Evolutionary conservation across 805 yeast species (phyloP).

Genomic region (Candida manassasensis): DNA sequence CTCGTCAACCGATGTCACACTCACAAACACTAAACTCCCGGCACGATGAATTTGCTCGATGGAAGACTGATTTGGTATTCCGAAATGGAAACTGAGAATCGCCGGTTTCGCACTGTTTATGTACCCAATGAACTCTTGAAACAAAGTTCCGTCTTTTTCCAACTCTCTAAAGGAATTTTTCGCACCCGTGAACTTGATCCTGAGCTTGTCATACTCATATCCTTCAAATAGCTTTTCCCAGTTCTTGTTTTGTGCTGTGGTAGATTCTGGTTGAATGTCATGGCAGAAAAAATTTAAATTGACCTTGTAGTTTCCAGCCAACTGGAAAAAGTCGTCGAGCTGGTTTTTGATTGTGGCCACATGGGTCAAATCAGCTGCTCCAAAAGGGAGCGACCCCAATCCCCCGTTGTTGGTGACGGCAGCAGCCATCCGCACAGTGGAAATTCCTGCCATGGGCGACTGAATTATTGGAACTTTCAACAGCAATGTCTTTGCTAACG

Average conservation of each 20-base stretch:
- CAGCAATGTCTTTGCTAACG: slow-evolving; percentile 16
- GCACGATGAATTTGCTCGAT: slow-evolving; percentile 27
- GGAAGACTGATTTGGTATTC: slow-evolving; percentile 32
- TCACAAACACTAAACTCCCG: slow-evolving; percentile 41
- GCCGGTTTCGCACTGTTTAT: slow-evolving; percentile 28
- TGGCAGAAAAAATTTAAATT: slow-evolving; percentile 49
- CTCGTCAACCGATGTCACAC: slow-evolving; percentile 45
- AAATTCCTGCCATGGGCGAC: slow-evolving; percentile 60
- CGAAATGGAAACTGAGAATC: slow-evolving; percentile 53
- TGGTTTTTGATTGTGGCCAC: slow-evolving; percentile 13
- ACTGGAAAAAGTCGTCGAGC: slow-evolving; percentile 13
- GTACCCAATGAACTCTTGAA: slow-evolving; percentile 15
- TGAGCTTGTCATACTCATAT: background rate
- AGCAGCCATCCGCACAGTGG: slow-evolving; percentile 42
- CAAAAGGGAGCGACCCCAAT: slow-evolving; percentile 46
- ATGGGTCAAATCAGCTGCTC: slow-evolving; percentile 24
- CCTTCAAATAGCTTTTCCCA: slow-evolving; percentile 17
- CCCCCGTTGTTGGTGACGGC: slow-evolving; percentile 41
- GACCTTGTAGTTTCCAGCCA: slow-evolving; percentile 18
- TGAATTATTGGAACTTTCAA: slow-evolving; percentile 44
- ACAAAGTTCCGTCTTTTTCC: slow-evolving; percentile 16
- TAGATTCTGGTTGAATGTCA: slow-evolving; percentile 20
- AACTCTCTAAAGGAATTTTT: slow-evolving; percentile 27
- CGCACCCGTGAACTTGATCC: slow-evolving; percentile 14
- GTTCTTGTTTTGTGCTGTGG: slow-evolving; percentile 15